Base-by-base conservation (phyloP, 83 land plant species). In the Picea mariana region DNA sequence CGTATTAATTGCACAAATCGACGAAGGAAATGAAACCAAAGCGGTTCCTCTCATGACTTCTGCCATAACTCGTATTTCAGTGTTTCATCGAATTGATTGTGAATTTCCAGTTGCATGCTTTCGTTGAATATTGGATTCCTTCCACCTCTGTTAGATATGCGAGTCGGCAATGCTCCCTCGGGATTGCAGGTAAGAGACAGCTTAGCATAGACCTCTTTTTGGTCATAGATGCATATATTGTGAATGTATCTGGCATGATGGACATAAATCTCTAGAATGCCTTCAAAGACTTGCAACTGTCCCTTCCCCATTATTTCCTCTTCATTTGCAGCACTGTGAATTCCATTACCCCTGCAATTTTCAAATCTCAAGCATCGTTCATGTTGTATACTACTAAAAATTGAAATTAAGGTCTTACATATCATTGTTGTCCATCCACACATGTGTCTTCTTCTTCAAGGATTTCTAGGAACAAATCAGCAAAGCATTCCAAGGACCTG, bases 141-240 rank as follows among this genome's bases (percentile, higher is more conserved):
- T 26, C 97, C 97, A 3, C 94, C 97, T 21, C 92, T 91, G 67
- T 88, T 90, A 15, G 92, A 87, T 76, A 80, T 90, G 27, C 81
- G 82, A 71, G 94, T 91, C 44, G 94, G 86, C 64, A 85, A 82
- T 9, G 91, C 69, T 47, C 52, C 79, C 15, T 89, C 91, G 2
- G 90, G 91, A 44, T 87, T 83, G 82, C 86, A 86, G n/a, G 92
- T 88, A 27, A 95, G 84, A 80, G 88, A 95, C 71, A 95, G 78
- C 86, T 89, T 93, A 2, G 97, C 95, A 85, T 92, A 95, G 5
- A 95, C 97, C 83, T 95, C 97, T 83, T 95, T 95, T 75, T 95
- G 91, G 84, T 89, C 94, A 84, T 92, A 92, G 77, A 92, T 92
- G 73, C 94, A 92, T n/a, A 92, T 90, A 82, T 92, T 92, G 78